Percentiles rank a stretch among this genome's conserved stretches.
Evolutionary conservation across 177 flowering plant genomes (phyloP).

Genomic region (Vitis hybrid): DNA sequence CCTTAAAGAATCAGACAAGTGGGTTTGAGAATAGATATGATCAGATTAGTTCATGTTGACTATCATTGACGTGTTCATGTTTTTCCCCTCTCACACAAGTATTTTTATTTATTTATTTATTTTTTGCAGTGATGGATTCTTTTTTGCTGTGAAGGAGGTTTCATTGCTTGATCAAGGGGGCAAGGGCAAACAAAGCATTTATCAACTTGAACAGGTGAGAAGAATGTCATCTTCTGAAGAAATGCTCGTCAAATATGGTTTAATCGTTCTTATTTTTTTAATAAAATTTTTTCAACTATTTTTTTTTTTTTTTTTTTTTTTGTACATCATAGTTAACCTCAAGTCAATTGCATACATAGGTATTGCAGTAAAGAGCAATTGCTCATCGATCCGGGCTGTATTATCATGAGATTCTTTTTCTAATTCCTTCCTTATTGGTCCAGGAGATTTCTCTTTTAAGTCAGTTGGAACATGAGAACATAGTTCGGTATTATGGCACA

Average conservation of each 20-base stretch:
- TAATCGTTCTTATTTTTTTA: not conserved
- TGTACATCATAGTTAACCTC: not conserved
- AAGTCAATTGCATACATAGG: too few species aligned
- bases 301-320: too few species aligned
- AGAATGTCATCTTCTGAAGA: not conserved
- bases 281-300: not conserved
- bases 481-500: conserved; percentile 76
- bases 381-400: not conserved
- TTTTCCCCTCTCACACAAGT: not conserved
- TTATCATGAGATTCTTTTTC: not conserved
- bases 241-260: not conserved
- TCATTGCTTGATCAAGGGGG: conserved; percentile 73
- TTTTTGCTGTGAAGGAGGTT: conserved; percentile 83
- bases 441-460: conserved; percentile 80
- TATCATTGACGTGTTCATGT: not conserved
- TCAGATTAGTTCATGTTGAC: too few species aligned
- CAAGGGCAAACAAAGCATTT: conserved; percentile 56
- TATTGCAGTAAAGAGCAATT: not conserved
- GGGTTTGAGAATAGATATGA: too few species aligned
- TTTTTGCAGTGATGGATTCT: conserved; percentile 51
- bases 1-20: too few species aligned
- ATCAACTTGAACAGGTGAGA: conserved; percentile 77
- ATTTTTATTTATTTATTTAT: not conserved
- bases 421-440: conserved; percentile 10
- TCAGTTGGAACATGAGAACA: conserved; percentile 80